Base-by-base conservation (phyloP, 164 flowering plant species). In the Santalum album region DNA sequence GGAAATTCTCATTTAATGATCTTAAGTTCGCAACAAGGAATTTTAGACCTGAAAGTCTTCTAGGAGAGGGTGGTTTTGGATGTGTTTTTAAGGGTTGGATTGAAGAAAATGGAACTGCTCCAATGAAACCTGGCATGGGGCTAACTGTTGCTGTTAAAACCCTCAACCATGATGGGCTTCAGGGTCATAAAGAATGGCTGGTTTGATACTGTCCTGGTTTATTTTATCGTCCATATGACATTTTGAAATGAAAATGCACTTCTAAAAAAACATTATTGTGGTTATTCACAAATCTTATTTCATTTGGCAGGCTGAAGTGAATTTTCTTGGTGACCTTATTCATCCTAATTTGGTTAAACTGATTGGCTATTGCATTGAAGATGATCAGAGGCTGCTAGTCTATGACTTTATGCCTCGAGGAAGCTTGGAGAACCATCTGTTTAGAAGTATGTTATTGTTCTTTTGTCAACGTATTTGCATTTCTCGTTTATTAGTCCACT, bases 51-150 rank as follows among this genome's bases (percentile, higher is more conserved):
- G 52, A 49, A n/a, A 49, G 52, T 26, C 52, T 49, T 10, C 52
- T 49, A 3, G 52, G 52, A 0, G 52, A 49, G 52, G 52, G 52
- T 26, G 52, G 52, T 24, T 49, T 49, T 49, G 61, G 61, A 23
- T 58, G 61, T 36, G 61, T 58, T 17, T 58, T 58, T 47, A 58
- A 58, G 54, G 61, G 61, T 11, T 58, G 61, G 61, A 58, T 58
- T 38, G 61, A 58, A 51, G 61, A 58, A 16, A 21, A 23, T 36
- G 40, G 20, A 32, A 38, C 22, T 39, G 40, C 24, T 9, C 60
- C 40, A 2, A 24, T 57, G 35, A 46, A 35, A 32, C 40, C 49
- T 2, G 52, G 52, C 52, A 49, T 29, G 18, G 52, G 52, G 4
- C 52, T 49, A 14, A 49, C 52, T 22, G 52, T 49, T 49, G 52